A percentile compares a stretch with the other conserved stretches of the same genome.
phyloP scores from a whole-genome alignment of 2,329 filamentous ascomycete species.

The Fusarium penzigii region DNA sequence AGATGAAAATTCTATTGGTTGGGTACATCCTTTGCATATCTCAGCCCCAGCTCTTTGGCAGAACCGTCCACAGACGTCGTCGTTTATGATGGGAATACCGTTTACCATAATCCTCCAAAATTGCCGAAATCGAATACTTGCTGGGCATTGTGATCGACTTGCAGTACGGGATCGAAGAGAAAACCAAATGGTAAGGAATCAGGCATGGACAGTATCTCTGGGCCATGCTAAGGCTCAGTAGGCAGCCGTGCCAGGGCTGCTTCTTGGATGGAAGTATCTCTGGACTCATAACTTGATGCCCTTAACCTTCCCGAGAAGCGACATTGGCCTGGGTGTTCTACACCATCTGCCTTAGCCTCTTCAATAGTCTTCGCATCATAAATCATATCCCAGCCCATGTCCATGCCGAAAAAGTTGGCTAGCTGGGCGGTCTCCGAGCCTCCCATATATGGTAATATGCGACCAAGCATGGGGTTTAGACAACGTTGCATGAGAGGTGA shows the following conservation, averaged over 20 bases:
- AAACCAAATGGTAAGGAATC: background rate
- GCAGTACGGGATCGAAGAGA: background rate
- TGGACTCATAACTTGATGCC: slow-evolving; percentile 3
- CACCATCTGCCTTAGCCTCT: slow-evolving; percentile 39
- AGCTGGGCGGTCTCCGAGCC: slow-evolving; percentile 33
- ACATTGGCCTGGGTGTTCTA: slow-evolving; percentile 37
- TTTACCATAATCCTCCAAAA: no score
- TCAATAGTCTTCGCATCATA: slow-evolving; percentile 35
- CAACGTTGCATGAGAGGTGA: slow-evolving; percentile 37
- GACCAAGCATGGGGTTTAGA: slow-evolving; percentile 38
- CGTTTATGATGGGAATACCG: no score
- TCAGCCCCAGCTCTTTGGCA: no score
- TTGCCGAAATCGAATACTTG: no score
- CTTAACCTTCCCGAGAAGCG: slow-evolving; percentile 42
- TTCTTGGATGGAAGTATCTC: background rate
- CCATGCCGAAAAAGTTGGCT: slow-evolving; percentile 35
- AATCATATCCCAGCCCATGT: slow-evolving; percentile 38
- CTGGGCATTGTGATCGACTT: no score
- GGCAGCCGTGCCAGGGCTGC: no score
- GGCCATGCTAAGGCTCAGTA: background rate
- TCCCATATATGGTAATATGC: slow-evolving; percentile 33
- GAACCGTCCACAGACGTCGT: no score
- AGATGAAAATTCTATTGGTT: background rate
- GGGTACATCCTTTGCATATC: no score
- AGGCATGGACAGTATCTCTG: background rate